phyloP scores from a whole-genome alignment of 768 basidiomycete species.

The Piloderma croceum region DNA sequence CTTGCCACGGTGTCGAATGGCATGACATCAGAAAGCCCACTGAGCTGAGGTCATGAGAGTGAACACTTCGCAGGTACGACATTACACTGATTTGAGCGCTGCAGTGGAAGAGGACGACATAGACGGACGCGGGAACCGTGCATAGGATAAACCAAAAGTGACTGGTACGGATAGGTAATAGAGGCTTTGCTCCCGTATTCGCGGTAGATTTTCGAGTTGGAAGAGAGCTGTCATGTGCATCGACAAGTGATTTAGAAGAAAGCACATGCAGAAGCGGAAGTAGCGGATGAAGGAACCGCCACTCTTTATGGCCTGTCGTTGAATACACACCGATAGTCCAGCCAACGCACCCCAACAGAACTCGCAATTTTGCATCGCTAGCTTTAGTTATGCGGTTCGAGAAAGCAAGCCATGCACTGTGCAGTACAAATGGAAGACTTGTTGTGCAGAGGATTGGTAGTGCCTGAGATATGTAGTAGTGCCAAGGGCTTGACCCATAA shows the following conservation, averaged over 20 bases:
- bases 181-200: too few relatives aligned
- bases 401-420: slow-evolving; percentile 48
- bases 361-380: slow-evolving; percentile 25
- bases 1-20: slow-evolving; percentile 91
- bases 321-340: slow-evolving; percentile 76
- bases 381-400: slow-evolving; percentile 18
- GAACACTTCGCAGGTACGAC: slow-evolving; percentile 55
- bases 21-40: slow-evolving; percentile 93
- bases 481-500: slow-evolving; percentile 82
- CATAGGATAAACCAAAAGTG: slow-evolving; percentile 44
- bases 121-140: slow-evolving; percentile 57
- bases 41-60: slow-evolving; percentile 40
- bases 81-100: slow-evolving; percentile 75
- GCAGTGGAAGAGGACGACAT: slow-evolving; percentile 71
- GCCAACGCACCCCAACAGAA: slow-evolving; percentile 41
- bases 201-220: too few relatives aligned
- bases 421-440: slow-evolving; percentile 63
- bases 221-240: too few relatives aligned
- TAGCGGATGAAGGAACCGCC: slow-evolving; percentile 92
- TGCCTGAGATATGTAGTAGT: slow-evolving; percentile 85
- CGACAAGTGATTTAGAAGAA: slow-evolving; percentile 65
- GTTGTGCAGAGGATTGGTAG: slow-evolving; percentile 78
- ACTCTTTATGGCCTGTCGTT: slow-evolving; percentile 88
- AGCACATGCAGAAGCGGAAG: slow-evolving; percentile 80
- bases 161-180: slow-evolving; percentile 29